Base-by-base conservation (phyloP, 495 filamentous ascomycete genomes). In the Penicillium nucicola region DNA sequence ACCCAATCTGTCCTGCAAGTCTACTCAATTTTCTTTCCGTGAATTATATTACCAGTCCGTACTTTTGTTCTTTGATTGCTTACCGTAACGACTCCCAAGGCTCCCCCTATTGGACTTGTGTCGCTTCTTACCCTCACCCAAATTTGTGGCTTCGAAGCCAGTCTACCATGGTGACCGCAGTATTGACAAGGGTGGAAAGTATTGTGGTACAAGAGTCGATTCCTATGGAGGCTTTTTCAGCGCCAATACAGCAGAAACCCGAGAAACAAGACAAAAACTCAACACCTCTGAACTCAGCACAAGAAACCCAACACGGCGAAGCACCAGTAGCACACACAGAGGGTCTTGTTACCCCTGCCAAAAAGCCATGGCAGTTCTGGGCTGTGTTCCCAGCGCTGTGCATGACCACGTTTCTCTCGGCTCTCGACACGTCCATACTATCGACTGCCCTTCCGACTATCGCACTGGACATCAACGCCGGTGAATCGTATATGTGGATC, bases 361-460 rank as follows among this genome's bases (percentile, higher is more conserved):
- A 36, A 46, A 28, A 28, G 7, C 32, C 44, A 13, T 54, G 52
- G 52, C 57, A 30, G 1, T 62, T 63, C 46, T 60, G 57, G 60
- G 57, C 53, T 1, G 46, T 63, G 12, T 45, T 63, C 17, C 28
- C 44, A 18, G 33, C 50, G 60, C 49, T 85, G 8, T 74, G 71
- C 28, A 12, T 57, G 14, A 40, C 48, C 1, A 44, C 30, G 10
- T 48, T 62, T 1, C 37, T 56, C n/a, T 37, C 43, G 1, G 63
- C 69, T 14, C 54, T 80, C 1, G 75, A 78, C 15, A 63, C 44
- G 20, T 65, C 71, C 1, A 62, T 80, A 55, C 58, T 70, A 11
- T 56, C 70, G 3, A 77, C 66, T 0, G 66, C 72, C 1, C 59
- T 78, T 23, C 76, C 77, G 6, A 53, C 50, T 13, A 74, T 79